Conservation (phyloP, 2,329 filamentous ascomycete genomes). For the Colletotrichum magnum region DNA sequence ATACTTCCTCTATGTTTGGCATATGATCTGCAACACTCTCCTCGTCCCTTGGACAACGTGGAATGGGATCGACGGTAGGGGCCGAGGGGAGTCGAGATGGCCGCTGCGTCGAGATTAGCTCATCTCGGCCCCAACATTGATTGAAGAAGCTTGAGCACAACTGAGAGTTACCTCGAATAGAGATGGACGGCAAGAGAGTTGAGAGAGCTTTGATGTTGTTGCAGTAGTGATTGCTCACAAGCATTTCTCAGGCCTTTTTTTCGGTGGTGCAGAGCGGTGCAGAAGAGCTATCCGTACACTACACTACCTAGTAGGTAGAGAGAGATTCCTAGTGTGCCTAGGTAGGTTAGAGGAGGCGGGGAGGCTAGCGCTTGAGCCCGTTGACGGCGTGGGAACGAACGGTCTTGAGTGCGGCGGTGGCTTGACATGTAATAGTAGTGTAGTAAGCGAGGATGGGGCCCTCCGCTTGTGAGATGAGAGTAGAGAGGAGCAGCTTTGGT, state of each 20-base stretch:
- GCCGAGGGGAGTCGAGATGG: not conserved
- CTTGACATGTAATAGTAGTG: not conserved
- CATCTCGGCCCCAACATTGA: not conserved
- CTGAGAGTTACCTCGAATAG: not conserved
- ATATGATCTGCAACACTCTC: not conserved
- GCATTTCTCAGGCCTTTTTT: not conserved
- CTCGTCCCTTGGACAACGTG: conserved; percentile 4
- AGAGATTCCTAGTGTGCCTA: too few relatives aligned
- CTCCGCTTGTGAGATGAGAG: too few relatives aligned
- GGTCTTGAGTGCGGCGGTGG: conserved; percentile 14
- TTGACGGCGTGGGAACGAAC: conserved; percentile 26
- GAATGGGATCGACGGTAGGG: not conserved
- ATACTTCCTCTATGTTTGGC: too few relatives aligned
- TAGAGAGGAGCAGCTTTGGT: too few relatives aligned
- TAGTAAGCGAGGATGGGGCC: conserved; percentile 4
- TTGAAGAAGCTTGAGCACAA: not conserved
- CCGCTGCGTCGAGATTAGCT: too few relatives aligned
- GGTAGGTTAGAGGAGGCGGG: not conserved
- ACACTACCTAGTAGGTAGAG: too few relatives aligned
- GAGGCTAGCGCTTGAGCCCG: conserved; percentile 35
- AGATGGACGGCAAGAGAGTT: too few relatives aligned
- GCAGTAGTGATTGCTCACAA: not conserved
- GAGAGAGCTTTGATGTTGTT: not conserved
- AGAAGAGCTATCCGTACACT: too few relatives aligned
- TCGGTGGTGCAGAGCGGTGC: too few relatives aligned